Evolutionary conservation across 306 rosid species (phyloP), one percentile per base, ranked within the genome.

Genomic region (Lotus japonicus): DNA sequence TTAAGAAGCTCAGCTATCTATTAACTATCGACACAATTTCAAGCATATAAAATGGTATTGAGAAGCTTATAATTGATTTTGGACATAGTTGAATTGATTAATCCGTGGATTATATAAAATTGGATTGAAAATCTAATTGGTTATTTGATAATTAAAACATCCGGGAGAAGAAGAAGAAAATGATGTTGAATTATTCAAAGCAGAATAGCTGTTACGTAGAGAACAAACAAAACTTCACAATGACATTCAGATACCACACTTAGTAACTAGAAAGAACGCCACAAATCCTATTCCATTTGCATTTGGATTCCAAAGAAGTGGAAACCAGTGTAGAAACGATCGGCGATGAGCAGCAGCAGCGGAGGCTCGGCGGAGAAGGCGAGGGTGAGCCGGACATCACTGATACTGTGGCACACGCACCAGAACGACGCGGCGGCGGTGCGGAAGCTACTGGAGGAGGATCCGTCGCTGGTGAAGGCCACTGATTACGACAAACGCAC

Each of bases 351-450:
- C 83, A 60, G 67, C 83, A 60, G 67, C 73, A 70, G 70, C 45
- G 81, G 36, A 31, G 7, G 65, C 15, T 56, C 73, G 8, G 54
- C 79, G 80, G 81, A 78, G 80, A 91, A 91, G 66, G 85, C 89
- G 1, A 69, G 96, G 38, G 96, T 87, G 66, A 89, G 88, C 81
- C 79, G 91, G 7, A 89, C 96, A 44, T 91, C 96, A 19, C 77
- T 82, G 54, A 91, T 91, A 12, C 80, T 88, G 49, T 89, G 97
- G 97, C 97, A 91, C 74, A 88, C 97, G 8, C 97, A 91, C 65
- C 96, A 91, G 33, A 89, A 87, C 81, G 96, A 91, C 72, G 66
- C 74, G 64, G 68, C 59, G 8, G 81, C 95, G 0, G 97, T 91
- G 66, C 84, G 90, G 43, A 91, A 89, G 87, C 94, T 91, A 5